A percentile compares a stretch with the other conserved stretches of the same genome.
phyloP scores from a whole-genome alignment of 2,329 filamentous ascomycete genomes.

The Didymella exigua region DNA sequence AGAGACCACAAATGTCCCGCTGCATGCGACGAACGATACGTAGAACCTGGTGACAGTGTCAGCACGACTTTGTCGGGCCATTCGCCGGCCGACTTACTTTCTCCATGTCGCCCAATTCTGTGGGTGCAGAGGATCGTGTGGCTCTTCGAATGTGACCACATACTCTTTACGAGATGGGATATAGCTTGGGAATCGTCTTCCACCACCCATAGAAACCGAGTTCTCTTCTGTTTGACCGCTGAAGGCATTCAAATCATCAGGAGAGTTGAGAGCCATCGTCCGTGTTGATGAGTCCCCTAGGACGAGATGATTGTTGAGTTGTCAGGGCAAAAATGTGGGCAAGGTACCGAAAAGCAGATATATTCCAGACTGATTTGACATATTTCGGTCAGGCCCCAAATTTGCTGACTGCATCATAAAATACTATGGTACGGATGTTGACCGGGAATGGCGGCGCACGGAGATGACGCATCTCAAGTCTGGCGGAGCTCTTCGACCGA shows the following conservation, averaged over 20 bases:
- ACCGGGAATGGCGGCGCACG: not conserved
- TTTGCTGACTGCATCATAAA: no score
- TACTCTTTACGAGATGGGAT: not conserved
- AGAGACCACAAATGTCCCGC: conserved; percentile 37
- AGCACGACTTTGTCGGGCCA: not conserved
- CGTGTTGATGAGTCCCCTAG: no score
- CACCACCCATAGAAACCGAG: not conserved
- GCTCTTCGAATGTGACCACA: not conserved
- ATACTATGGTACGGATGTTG: not conserved
- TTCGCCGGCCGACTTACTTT: not conserved
- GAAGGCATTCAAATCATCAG: not conserved
- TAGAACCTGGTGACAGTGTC: not conserved
- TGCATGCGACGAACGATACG: not conserved
- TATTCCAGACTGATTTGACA: no score
- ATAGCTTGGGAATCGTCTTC: not conserved
- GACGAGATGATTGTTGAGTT: not conserved
- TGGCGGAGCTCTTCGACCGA: no score
- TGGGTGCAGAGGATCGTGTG: not conserved
- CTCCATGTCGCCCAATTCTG: not conserved
- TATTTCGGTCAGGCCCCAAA: no score
- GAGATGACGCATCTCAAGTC: not conserved
- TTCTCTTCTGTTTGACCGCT: not conserved
- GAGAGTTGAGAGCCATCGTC: not conserved
- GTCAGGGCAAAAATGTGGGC: no score
- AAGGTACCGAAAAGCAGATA: no score